Evolutionary conservation across 228 moss, liverwort and hornwort genomes (phyloP), one percentile per base, ranked within the genome.

Genomic region (Sphagnum magellanicum): DNA sequence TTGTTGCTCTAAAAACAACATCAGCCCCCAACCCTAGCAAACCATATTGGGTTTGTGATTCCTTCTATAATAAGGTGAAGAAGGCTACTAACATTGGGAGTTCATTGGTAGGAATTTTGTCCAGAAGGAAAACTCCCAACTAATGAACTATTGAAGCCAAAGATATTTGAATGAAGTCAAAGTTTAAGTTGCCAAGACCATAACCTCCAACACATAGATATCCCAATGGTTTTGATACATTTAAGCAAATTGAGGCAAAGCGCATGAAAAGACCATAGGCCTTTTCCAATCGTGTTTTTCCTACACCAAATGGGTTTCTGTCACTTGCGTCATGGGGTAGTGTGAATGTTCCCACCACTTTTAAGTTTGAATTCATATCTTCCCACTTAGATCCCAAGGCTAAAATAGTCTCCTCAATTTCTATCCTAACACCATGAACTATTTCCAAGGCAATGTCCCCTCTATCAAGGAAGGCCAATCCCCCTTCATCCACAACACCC

Each of bases 401-500:
- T 8, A 65, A 84, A 17, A 53, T 78, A 64, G 74, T 75, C 59
- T 59, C 89, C 52, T 82, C 81, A 51, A 78, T 71, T 68, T 76
- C 85, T 1, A 74, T 78, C 50, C 71, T 80, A 53, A 78, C 87
- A 73, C 83, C 88, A 49, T 85, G 87, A 53, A 79, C 88, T 15
- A 80, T 86, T 60, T 90, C 91, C 13, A 84, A 93, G 76, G 88
- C 98, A 11, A 87, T 89, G 58, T 98, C 98, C 51, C 98, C 93
- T 64, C 74, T 98, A 61, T 89, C 89, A 13, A 82, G 91, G 76
- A 85, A 90, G 70, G 80, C 87, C 17, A 98, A 94, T 75, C 98
- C 98, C 32, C 93, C 98, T 48, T 81, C 93, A 52, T 91, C 98
- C 14, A 91, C 98, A 47, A 98, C 98, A 55, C 98, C 98, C 16